Evolutionary conservation across 1,284 basidiomycete genomes (phyloP).

Genomic region (Leccinum angustisporum): DNA sequence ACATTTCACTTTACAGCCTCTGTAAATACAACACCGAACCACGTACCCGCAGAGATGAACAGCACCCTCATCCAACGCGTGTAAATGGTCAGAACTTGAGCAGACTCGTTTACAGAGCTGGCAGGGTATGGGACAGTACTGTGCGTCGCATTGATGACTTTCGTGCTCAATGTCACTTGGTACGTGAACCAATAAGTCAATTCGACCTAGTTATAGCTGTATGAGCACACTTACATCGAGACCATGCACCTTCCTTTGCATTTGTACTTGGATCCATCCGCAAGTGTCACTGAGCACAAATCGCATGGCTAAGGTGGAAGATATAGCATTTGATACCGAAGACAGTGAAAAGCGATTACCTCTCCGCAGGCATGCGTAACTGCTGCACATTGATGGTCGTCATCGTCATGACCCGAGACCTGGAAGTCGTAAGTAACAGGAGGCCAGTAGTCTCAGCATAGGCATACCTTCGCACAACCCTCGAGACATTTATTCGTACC

Average conservation of each 20-base stretch:
- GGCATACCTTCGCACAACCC: slow-evolving; percentile 45
- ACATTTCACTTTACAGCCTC: background rate
- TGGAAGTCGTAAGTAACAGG: slow-evolving; percentile 25
- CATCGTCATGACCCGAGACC: slow-evolving; percentile 44
- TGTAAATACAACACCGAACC: slow-evolving; percentile 25
- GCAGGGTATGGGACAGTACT: slow-evolving; percentile 51
- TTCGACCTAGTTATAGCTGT: background rate
- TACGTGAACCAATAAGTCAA: background rate
- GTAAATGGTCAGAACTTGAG: slow-evolving; percentile 46
- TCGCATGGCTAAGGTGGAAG: slow-evolving; percentile 43
- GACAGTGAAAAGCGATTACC: slow-evolving; percentile 31
- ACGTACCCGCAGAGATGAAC: slow-evolving; percentile 61
- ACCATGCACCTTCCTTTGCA: slow-evolving; percentile 46
- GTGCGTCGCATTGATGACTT: slow-evolving; percentile 47
- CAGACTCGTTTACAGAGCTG: slow-evolving; percentile 53
- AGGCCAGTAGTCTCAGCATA: background rate
- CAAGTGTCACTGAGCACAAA: slow-evolving; percentile 32
- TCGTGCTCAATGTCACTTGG: slow-evolving; percentile 45
- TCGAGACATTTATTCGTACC: slow-evolving; percentile 47
- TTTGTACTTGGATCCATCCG: slow-evolving; percentile 33
- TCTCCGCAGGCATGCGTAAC: slow-evolving; percentile 51
- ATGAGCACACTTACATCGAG: slow-evolving; percentile 39
- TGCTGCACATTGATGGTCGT: slow-evolving; percentile 53
- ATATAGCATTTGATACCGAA: background rate
- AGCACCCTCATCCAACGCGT: slow-evolving; percentile 41